phyloP scores from a whole-genome alignment of 495 filamentous ascomycete species.

The Collariella sp. region DNA sequence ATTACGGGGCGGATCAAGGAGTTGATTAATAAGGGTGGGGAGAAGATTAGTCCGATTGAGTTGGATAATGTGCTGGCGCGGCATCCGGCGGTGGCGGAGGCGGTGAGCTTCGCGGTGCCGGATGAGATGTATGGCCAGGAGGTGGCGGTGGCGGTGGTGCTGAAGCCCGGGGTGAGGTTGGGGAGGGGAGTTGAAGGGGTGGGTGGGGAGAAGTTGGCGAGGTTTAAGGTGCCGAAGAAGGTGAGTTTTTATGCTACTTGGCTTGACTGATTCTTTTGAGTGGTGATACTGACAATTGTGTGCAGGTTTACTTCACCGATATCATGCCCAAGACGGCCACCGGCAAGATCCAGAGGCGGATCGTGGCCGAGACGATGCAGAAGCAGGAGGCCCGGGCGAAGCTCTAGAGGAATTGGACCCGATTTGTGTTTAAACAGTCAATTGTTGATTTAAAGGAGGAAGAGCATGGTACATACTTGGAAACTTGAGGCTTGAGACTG shows the following conservation, averaged over 20 bases:
- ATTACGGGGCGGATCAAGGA: slow-evolving; percentile 80
- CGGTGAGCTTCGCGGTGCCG: slow-evolving; percentile 69
- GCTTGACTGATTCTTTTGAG: neutral
- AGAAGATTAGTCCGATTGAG: slow-evolving; percentile 79
- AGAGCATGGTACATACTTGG: too few relatives aligned
- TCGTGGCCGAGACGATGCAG: slow-evolving; percentile 71
- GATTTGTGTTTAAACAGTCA: neutral
- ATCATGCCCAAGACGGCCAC: slow-evolving; percentile 86
- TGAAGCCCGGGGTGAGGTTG: slow-evolving; percentile 51
- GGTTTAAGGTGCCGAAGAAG: slow-evolving; percentile 82
- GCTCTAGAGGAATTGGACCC: slow-evolving; percentile 20
- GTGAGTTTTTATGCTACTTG: slow-evolving; percentile 27
- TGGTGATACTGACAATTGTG: neutral
- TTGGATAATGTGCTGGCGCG: slow-evolving; percentile 67
- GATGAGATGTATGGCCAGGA: slow-evolving; percentile 77
- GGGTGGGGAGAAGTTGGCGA: slow-evolving; percentile 59
- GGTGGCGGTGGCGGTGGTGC: slow-evolving; percentile 64
- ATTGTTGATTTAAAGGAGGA: neutral
- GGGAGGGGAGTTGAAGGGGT: slow-evolving; percentile 53
- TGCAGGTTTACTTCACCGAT: slow-evolving; percentile 65
- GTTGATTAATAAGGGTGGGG: slow-evolving; percentile 74
- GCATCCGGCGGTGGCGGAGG: slow-evolving; percentile 62
- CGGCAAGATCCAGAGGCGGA: slow-evolving; percentile 73
- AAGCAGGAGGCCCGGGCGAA: slow-evolving; percentile 43
- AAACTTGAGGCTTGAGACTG: too few relatives aligned